Conservation (phyloP, 2,329 filamentous ascomycete species). For the Scytalidium sp. region DNA sequence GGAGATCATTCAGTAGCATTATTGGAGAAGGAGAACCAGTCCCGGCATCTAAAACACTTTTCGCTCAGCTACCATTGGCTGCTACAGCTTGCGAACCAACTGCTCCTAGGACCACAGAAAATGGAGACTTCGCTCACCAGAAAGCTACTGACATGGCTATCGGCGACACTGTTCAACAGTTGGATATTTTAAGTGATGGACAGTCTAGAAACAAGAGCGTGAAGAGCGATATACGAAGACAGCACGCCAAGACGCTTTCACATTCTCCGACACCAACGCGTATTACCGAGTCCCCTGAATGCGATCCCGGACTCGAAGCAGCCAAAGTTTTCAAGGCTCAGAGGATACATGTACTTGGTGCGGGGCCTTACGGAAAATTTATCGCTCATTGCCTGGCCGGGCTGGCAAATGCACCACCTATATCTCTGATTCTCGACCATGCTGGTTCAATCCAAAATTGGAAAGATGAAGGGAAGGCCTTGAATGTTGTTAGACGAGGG, state of each 20-base stretch:
- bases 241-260: no score
- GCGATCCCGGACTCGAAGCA: slow-evolving; percentile 7
- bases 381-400: slow-evolving; percentile 62
- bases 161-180: no score
- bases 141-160: no score
- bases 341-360: slow-evolving; percentile 60
- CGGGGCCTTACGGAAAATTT: slow-evolving; percentile 61
- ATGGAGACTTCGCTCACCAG: no score
- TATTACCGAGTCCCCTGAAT: not conserved
- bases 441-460: slow-evolving; percentile 40
- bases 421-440: slow-evolving; percentile 60
- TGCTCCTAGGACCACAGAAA: no score
- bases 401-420: slow-evolving; percentile 55
- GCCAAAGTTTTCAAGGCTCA: slow-evolving; percentile 29
- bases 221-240: not conserved
- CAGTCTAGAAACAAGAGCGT: no score
- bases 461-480: slow-evolving; percentile 40
- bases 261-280: not conserved
- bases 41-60: no score
- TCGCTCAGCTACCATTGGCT: no score
- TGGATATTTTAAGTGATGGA: no score
- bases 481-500: slow-evolving; percentile 44
- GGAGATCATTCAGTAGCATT: no score
- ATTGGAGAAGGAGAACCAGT: no score
- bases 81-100: no score